Conservation (phyloP, 2,329 filamentous ascomycete species). For the Aspergillus sp. region DNA sequence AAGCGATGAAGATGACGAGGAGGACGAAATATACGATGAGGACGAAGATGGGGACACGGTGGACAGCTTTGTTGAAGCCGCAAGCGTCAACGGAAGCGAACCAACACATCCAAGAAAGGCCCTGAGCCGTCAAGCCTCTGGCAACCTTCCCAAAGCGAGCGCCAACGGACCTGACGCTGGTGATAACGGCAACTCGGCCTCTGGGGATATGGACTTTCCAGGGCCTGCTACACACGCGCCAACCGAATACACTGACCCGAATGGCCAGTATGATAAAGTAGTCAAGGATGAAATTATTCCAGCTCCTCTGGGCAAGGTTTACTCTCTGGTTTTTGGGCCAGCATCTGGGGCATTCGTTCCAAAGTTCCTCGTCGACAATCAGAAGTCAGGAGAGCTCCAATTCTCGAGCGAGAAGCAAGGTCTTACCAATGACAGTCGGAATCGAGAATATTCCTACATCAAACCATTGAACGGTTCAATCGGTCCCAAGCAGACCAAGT, state of each 20-base stretch:
- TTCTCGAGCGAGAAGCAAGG: conserved; percentile 77
- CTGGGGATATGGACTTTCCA: conserved; percentile 61
- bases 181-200: conserved; percentile 42
- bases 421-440: conserved; percentile 65
- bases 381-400: conserved; percentile 82
- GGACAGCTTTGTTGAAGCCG: conserved; percentile 54
- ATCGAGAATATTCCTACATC: conserved; percentile 75
- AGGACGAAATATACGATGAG: conserved; percentile 54
- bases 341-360: conserved; percentile 73
- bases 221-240: conserved; percentile 74
- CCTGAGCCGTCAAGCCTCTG: conserved; percentile 66
- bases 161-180: conserved; percentile 31
- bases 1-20: conserved; percentile 69
- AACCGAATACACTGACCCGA: conserved; percentile 75
- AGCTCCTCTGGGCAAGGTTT: conserved; percentile 87
- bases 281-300: conserved; percentile 80
- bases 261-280: conserved; percentile 74
- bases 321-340: conserved; percentile 78
- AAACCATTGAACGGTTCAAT: conserved; percentile 80
- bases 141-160: conserved; percentile 27
- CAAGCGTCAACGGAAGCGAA: conserved; percentile 51
- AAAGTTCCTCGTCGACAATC: conserved; percentile 77
- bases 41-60: conserved; percentile 47
- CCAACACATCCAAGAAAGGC: conserved; percentile 42
- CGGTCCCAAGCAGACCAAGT: conserved; percentile 91